Conservation (phyloP, 805 yeast species). For the Yarrowia sp. region DNA sequence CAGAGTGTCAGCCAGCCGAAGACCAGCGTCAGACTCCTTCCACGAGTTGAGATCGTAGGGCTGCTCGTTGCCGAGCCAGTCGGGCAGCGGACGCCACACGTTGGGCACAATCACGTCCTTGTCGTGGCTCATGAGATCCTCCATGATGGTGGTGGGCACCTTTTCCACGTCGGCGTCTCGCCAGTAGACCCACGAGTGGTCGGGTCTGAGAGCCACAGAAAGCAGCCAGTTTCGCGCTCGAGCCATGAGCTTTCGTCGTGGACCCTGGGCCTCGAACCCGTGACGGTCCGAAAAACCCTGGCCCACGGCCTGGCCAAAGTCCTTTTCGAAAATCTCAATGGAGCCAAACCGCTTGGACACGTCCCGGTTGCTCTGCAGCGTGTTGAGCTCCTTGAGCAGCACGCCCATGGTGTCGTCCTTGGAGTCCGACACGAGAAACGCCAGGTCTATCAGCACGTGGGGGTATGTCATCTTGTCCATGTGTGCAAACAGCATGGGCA, state of each 20-base stretch:
- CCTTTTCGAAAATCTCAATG: constrained; percentile 83
- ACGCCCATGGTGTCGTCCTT: constrained; percentile 80
- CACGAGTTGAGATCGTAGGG: constrained; percentile 96
- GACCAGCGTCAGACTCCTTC: constrained; percentile 81
- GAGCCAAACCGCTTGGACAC: constrained; percentile 66
- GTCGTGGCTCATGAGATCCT: constrained; percentile 90
- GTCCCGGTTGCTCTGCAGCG: constrained; percentile 64
- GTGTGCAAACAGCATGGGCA: constrained; percentile 85
- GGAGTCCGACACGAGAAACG: constrained; percentile 87
- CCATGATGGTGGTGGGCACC: constrained; percentile 77
- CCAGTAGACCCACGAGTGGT: constrained; percentile 98
- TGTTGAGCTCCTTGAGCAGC: constrained; percentile 53
- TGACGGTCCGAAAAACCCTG: constrained; percentile 94
- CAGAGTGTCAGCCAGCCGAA: constrained; percentile 45
- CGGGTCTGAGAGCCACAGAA: constrained; percentile 82
- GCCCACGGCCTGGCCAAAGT: constrained; percentile 91
- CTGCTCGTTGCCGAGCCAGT: constrained; percentile 84
- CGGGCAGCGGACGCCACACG: constrained; percentile 97
- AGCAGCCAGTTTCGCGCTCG: constrained; percentile 94
- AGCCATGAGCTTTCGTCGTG: constrained; percentile 93
- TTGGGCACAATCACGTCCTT: constrained; percentile 94
- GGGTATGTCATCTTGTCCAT: constrained; percentile 79
- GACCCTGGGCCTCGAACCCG: constrained; percentile 96
- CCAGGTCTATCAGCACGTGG: constrained; percentile 74
- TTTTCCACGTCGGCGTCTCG: constrained; percentile 98